These are phyloP conservation scores for Phyllosticta ampelicida DNA, from an alignment of 2,329 filamentous ascomycete species.

Conservation along the genomic window DNA sequence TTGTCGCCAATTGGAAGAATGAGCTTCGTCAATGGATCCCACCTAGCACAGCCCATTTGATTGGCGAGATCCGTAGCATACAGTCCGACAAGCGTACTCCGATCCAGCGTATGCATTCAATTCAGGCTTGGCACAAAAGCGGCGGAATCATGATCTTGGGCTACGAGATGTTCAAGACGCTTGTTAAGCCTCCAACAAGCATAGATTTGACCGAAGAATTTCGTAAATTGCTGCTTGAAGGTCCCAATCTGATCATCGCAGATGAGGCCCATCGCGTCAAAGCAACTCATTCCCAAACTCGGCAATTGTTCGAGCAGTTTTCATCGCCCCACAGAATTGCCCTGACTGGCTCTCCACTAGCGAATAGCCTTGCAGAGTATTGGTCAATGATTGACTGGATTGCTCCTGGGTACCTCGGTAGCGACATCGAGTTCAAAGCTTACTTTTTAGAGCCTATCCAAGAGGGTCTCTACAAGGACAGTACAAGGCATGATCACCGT, in stretches of 20 bases:
- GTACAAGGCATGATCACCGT: conserved; percentile 44
- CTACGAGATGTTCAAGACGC: conserved; percentile 54
- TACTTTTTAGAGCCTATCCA: conserved; percentile 67
- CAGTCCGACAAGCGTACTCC: conserved; percentile 28
- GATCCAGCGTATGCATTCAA: conserved; percentile 27
- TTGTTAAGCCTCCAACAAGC: conserved; percentile 20
- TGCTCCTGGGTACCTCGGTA: conserved; percentile 65
- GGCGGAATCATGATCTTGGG: conserved; percentile 71
- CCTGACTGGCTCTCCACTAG: conserved; percentile 74
- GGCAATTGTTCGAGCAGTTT: conserved; percentile 48
- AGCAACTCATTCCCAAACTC: conserved; percentile 46
- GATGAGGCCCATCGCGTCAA: conserved; percentile 82
- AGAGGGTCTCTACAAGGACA: conserved; percentile 58
- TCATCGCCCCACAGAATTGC: conserved; percentile 63
- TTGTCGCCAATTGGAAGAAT: conserved; percentile 75
- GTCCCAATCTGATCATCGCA: conserved; percentile 63
- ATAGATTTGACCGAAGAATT: conserved; percentile 15
- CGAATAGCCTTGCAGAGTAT: conserved; percentile 77
- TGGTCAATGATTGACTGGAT: conserved; percentile 84
- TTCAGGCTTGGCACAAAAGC: conserved; percentile 44
- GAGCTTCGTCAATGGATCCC: conserved; percentile 61
- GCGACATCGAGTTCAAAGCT: conserved; percentile 53
- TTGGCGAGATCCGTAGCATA: conserved; percentile 50
- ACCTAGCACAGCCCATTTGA: conserved; percentile 20
- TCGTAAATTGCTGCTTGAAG: conserved; percentile 37